Evolutionary conservation across 2,329 filamentous ascomycete genomes (phyloP).

Genomic region (Aschersonia sp.): DNA sequence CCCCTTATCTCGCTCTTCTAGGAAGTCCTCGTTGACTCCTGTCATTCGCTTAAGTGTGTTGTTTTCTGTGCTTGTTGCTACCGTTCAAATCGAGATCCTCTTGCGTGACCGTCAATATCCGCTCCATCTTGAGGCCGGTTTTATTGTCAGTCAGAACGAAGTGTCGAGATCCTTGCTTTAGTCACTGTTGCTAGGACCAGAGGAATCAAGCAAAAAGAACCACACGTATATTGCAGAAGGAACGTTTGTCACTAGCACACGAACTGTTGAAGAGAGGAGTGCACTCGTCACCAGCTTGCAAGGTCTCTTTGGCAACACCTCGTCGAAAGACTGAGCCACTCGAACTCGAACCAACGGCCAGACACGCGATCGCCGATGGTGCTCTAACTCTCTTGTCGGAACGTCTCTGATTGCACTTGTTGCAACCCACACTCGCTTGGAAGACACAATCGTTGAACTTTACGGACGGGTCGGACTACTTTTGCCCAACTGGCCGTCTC

Average conservation of each 20-base stretch:
- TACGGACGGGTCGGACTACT: too few species aligned
- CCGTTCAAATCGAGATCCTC: neutral
- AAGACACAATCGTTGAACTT: constrained; percentile 4
- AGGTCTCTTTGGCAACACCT: too few species aligned
- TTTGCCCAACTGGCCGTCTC: constrained; percentile 7
- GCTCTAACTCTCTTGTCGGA: neutral
- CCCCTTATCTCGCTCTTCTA: constrained; percentile 24
- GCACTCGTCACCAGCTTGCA: too few species aligned
- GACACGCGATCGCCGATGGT: constrained; percentile 1
- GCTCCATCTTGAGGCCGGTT: too few species aligned
- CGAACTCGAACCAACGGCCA: neutral
- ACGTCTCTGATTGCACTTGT: constrained; percentile 6
- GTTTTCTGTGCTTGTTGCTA: neutral
- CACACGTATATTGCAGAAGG: too few species aligned
- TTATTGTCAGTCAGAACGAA: too few species aligned
- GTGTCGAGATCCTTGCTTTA: too few species aligned
- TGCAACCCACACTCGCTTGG: constrained; percentile 18
- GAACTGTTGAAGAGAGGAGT: too few species aligned
- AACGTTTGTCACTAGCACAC: too few species aligned
- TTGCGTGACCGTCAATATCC: too few species aligned
- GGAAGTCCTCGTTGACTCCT: constrained; percentile 63
- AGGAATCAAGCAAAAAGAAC: too few species aligned
- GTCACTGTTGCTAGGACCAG: too few species aligned
- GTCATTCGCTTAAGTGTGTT: constrained; percentile 49
- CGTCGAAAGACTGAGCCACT: neutral